Conservation (phyloP, 257 asterid species). For the Osmanthus fragrans region DNA sequence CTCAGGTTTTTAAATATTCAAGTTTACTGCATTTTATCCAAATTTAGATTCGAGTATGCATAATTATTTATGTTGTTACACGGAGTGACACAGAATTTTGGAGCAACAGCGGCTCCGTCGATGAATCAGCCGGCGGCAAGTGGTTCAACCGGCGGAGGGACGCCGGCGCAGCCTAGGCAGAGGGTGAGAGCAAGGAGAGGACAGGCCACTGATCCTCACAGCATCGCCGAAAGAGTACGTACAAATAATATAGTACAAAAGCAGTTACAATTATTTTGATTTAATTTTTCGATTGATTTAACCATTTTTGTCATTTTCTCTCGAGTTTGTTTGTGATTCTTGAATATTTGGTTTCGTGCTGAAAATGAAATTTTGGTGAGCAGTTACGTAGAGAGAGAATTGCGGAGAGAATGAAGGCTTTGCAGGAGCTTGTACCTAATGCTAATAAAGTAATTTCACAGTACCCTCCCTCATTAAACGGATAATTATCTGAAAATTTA, state of each 20-base stretch:
- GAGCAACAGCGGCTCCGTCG: constrained; percentile 32
- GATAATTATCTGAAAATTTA: neutral
- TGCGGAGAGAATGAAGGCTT: constrained; percentile 92
- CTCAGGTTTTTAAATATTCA: constrained; percentile 44
- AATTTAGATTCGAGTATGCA: neutral
- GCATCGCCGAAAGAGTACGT: constrained; percentile 92
- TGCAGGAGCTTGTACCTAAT: constrained; percentile 94
- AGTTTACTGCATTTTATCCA: neutral
- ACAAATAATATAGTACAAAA: constrained; percentile 19
- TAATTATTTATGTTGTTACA: neutral
- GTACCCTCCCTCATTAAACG: constrained; percentile 23
- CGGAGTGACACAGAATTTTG: constrained; percentile 43
- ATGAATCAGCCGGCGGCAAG: constrained; percentile 52
- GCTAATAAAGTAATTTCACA: constrained; percentile 70
- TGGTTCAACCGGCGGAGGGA: constrained; percentile 59
- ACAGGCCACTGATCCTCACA: constrained; percentile 98
- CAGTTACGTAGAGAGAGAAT: constrained; percentile 98
- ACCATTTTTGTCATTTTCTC: neutral
- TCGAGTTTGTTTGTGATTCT: constrained; percentile 21
- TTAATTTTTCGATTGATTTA: neutral
- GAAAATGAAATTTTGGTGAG: constrained; percentile 30
- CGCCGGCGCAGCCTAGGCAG: constrained; percentile 77
- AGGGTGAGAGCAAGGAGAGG: constrained; percentile 96
- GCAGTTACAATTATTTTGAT: neutral
- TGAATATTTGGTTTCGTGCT: constrained; percentile 23